phyloP scores from a whole-genome alignment of 306 rosid genomes.

The Cotoneaster glaucophyllus region DNA sequence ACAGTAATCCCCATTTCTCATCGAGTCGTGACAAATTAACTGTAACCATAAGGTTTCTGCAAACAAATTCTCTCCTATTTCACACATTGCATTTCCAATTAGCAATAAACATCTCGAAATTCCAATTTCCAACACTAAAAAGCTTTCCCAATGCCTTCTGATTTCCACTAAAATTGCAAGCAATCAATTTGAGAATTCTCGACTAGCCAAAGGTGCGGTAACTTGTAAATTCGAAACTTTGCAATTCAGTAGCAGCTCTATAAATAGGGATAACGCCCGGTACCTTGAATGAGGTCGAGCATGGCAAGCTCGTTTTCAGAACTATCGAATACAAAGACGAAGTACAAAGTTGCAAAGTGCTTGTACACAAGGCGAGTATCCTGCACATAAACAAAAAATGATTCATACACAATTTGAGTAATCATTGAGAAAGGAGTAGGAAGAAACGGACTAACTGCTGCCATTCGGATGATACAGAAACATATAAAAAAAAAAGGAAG shows the following conservation, averaged over 20 bases:
- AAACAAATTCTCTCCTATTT: not conserved
- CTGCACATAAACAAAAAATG: slow-evolving; percentile 27
- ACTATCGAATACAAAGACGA: slow-evolving; percentile 79
- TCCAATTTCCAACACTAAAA: not conserved
- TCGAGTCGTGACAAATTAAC: not conserved
- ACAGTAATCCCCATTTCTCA: not conserved
- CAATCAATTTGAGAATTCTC: not conserved
- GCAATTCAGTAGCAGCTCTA: not conserved
- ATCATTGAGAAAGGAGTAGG: no score
- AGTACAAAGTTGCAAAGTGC: slow-evolving; percentile 85
- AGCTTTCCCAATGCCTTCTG: not conserved
- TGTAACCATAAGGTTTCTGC: not conserved
- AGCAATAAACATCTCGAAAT: not conserved
- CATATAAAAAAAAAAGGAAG: not conserved
- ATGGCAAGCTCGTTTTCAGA: slow-evolving; percentile 97
- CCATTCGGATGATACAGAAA: not conserved
- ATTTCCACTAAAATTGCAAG: not conserved
- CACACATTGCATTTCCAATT: not conserved
- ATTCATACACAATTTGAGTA: not conserved
- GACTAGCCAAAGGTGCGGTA: not conserved
- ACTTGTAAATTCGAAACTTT: slow-evolving; percentile 3
- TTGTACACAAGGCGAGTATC: slow-evolving; percentile 88
- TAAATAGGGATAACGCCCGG: not conserved
- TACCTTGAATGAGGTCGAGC: slow-evolving; percentile 97
- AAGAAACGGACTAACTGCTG: no score